phyloP scores from a whole-genome alignment of 306 rosid genomes.

The Glycine tomentella region DNA sequence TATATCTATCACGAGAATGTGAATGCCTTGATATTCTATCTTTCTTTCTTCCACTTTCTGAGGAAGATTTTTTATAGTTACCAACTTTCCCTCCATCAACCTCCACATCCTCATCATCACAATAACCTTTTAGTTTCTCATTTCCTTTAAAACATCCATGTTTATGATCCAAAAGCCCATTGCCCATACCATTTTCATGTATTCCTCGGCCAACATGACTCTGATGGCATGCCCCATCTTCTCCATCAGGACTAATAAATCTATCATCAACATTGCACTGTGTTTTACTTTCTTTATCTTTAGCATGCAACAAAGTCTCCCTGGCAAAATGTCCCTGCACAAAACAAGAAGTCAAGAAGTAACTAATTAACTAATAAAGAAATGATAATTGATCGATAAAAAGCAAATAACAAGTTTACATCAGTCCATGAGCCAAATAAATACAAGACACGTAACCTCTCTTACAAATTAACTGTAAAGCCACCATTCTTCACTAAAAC shows the following conservation, averaged over 20 bases:
- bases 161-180: conserved; percentile 48
- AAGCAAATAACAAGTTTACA: neutral
- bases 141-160: conserved; percentile 49
- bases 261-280: conserved; percentile 30
- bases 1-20: conserved; percentile 52
- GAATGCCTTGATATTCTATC: conserved; percentile 42
- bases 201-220: conserved; percentile 21
- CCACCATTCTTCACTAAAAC: conserved; percentile 92
- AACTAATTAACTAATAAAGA: conserved; percentile 26
- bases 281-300: conserved; percentile 31
- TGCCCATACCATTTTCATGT: conserved; percentile 42
- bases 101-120: conserved; percentile 55
- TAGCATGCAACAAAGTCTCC: conserved; percentile 21
- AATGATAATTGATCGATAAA: conserved; percentile 23
- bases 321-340: conserved; percentile 39
- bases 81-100: conserved; percentile 46
- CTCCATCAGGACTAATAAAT: conserved; percentile 48
- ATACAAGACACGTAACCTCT: conserved; percentile 40
- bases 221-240: conserved; percentile 21
- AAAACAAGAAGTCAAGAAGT: conserved; percentile 24
- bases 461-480: conserved; percentile 94
- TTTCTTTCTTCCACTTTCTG: conserved; percentile 62
- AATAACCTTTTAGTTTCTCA: conserved; percentile 49
- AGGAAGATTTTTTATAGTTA: conserved; percentile 47
- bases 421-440: conserved; percentile 41